Evolutionary conservation across 2,329 filamentous ascomycete species (phyloP).

Genomic region (Epichloe sylvatica): DNA sequence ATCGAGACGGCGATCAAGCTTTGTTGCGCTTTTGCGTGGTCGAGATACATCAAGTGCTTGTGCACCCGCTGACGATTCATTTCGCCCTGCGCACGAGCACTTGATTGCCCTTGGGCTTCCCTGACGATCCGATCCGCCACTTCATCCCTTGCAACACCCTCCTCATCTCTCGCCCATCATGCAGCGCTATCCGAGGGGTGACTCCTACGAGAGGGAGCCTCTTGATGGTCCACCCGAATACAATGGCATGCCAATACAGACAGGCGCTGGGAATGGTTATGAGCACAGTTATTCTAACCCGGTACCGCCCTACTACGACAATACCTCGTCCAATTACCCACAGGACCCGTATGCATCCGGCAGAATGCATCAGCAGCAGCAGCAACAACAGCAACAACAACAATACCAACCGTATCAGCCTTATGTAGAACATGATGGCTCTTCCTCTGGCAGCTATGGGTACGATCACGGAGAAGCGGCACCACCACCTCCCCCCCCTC

Average conservation of each 20-base stretch:
- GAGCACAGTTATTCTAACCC: conserved; percentile 1
- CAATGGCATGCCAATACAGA: not conserved
- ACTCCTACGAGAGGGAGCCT: conserved; percentile 23
- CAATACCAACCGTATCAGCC: not conserved
- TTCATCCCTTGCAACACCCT: no score
- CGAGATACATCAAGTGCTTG: not conserved
- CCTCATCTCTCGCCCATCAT: conserved; percentile 10
- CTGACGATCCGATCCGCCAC: not conserved
- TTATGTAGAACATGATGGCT: not conserved
- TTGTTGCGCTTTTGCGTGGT: not conserved
- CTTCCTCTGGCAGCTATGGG: not conserved
- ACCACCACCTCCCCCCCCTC: conserved; percentile 6
- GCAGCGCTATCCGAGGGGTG: conserved; percentile 18
- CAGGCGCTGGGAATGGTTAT: conserved; percentile 10
- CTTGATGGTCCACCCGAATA: conserved; percentile 14
- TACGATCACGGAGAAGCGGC: not conserved
- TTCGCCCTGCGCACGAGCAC: not conserved
- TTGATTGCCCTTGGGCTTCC: not conserved
- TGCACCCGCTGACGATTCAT: not conserved
- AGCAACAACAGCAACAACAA: not conserved
- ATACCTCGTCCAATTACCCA: conserved; percentile 8
- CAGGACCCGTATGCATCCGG: not conserved
- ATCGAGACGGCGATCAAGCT: not conserved
- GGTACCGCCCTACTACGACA: conserved; percentile 17
- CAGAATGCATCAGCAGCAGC: not conserved